Conservation (phyloP, 2,329 filamentous ascomycete species). For the Colletotrichum orchidophilum region DNA sequence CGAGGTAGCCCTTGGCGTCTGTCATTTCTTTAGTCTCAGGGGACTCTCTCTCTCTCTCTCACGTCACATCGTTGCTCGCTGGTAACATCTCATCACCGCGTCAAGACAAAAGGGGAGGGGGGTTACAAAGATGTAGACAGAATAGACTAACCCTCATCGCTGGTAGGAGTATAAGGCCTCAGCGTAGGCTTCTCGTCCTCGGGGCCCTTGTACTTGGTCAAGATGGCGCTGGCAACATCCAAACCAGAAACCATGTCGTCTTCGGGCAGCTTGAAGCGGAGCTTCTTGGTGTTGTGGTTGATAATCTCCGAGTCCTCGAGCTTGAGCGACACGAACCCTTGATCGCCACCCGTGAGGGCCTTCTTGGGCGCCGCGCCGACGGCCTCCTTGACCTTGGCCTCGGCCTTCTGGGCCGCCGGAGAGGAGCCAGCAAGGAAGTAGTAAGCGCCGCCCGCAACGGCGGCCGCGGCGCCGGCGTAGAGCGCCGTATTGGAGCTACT, state of each 20-base stretch:
- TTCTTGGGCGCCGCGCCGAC: conserved; percentile 52
- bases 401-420: conserved; percentile 58
- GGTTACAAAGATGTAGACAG: background rate
- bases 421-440: conserved; percentile 64
- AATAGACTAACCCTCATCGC: conserved; percentile 77
- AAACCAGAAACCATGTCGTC: conserved; percentile 86
- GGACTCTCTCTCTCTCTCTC: too few relatives aligned
- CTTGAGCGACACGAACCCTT: conserved; percentile 86
- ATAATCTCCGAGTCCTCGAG: conserved; percentile 80
- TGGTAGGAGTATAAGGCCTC: conserved; percentile 91
- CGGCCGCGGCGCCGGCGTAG: conserved; percentile 68
- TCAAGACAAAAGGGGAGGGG: background rate
- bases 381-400: conserved; percentile 60
- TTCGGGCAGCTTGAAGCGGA: conserved; percentile 89
- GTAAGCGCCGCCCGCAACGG: conserved; percentile 65
- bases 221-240: conserved; percentile 81
- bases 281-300: conserved; percentile 95
- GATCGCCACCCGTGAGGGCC: conserved; percentile 83
- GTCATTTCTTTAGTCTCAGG: conserved; percentile 8
- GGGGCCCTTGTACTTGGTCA: conserved; percentile 92
- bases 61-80: background rate
- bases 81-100: background rate
- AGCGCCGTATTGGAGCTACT: conserved; percentile 65
- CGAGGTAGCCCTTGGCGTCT: conserved; percentile 83
- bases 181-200: conserved; percentile 86